Conservation (phyloP, 1,139 yeast genomes). For the Diutina mesorugosa region DNA sequence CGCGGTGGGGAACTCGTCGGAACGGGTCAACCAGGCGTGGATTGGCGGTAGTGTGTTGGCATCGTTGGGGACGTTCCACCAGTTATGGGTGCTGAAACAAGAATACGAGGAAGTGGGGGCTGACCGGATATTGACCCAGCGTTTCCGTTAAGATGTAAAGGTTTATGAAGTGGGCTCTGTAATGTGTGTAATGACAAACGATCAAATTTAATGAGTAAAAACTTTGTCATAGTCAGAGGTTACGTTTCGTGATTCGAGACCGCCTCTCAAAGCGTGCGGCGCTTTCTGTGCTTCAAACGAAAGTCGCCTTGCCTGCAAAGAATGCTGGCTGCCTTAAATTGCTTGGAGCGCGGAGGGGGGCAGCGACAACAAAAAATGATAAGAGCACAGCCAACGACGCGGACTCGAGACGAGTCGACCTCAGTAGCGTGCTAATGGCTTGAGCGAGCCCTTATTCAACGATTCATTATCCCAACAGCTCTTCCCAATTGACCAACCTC, state of each 20-base stretch:
- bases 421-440: too few relatives aligned
- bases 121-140: constrained; percentile 59
- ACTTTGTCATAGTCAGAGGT: too few relatives aligned
- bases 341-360: background rate
- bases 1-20: constrained; percentile 76
- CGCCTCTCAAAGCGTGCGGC: background rate
- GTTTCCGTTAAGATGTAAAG: constrained; percentile 40
- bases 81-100: constrained; percentile 85
- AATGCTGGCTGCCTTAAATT: background rate
- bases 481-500: too few relatives aligned
- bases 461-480: too few relatives aligned
- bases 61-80: constrained; percentile 92
- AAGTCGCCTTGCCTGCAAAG: background rate
- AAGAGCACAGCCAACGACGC: too few relatives aligned
- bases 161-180: background rate
- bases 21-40: constrained; percentile 84
- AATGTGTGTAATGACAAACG: background rate
- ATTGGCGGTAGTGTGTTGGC: constrained; percentile 90
- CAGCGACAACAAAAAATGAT: too few relatives aligned
- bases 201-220: background rate
- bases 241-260: background rate
- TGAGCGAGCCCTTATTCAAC: too few relatives aligned
- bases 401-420: too few relatives aligned
- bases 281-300: background rate
- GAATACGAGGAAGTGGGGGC: constrained; percentile 91